Conservation (phyloP, 2,329 filamentous ascomycete species). For the Nemania abortiva region DNA sequence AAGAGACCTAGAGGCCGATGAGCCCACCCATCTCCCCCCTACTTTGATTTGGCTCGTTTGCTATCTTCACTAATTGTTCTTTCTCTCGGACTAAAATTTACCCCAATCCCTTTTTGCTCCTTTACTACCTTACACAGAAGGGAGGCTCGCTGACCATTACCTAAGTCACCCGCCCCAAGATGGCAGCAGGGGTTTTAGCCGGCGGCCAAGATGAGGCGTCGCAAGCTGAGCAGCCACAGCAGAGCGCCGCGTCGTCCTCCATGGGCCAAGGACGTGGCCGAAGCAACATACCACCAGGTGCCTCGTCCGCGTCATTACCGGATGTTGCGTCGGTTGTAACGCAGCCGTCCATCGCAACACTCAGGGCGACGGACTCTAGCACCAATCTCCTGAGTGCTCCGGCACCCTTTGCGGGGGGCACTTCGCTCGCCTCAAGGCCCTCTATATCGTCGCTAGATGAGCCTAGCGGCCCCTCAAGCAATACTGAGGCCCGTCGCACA, state of each 20-base stretch:
- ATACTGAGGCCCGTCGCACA: conserved; percentile 29
- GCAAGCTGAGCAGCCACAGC: conserved; percentile 25
- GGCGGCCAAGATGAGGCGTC: conserved; percentile 14
- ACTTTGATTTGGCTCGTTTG: not conserved
- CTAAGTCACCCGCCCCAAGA: conserved; percentile 15
- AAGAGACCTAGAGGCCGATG: conserved; percentile 13
- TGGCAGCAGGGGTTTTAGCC: conserved; percentile 29
- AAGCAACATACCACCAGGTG: conserved; percentile 2
- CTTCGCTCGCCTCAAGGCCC: conserved; percentile 42
- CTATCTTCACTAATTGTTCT: conserved; percentile 8
- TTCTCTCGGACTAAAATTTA: conserved; percentile 22
- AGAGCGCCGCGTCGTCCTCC: conserved; percentile 7
- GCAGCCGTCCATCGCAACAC: conserved; percentile 35
- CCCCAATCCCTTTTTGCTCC: not conserved
- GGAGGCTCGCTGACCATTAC: conserved; percentile 1
- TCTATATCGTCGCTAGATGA: conserved; percentile 39
- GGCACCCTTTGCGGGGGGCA: conserved; percentile 41
- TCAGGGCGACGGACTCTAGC: conserved; percentile 37
- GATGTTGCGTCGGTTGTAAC: conserved; percentile 35
- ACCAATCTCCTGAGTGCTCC: conserved; percentile 42
- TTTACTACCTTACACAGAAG: not conserved
- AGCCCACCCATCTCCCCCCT: conserved; percentile 16
- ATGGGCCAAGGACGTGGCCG: not conserved
- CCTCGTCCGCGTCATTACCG: conserved; percentile 13
- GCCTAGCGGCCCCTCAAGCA: conserved; percentile 4